Percentiles rank a stretch among this genome's conserved stretches.
These are phyloP conservation scores for Naganishia vaughanmartiniae DNA, from an alignment of 768 basidiomycete genomes.

Conservation along the genomic window DNA sequence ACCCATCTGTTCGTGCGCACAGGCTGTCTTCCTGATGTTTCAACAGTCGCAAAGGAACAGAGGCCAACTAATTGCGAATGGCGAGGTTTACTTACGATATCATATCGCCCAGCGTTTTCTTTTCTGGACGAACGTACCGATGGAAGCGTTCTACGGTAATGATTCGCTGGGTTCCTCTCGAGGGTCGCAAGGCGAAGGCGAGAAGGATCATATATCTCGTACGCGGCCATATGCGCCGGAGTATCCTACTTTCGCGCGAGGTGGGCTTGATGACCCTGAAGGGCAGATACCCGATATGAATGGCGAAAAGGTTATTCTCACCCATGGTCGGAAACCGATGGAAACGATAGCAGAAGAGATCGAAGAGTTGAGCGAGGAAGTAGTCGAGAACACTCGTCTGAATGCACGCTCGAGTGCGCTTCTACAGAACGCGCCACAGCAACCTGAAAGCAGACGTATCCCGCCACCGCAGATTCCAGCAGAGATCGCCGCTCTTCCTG, in stretches of 20 bases:
- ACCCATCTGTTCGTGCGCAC: no score
- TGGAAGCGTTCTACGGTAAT: constrained; percentile 4
- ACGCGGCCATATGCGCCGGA: neutral
- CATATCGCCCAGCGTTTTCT: constrained; percentile 19
- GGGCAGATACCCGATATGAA: constrained; percentile 3
- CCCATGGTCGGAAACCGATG: neutral
- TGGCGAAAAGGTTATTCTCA: neutral
- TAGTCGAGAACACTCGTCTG: constrained; percentile 11
- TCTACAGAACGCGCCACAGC: neutral
- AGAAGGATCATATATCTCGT: neutral
- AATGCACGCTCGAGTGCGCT: neutral
- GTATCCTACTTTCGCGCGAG: constrained; percentile 13
- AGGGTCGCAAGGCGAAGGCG: neutral
- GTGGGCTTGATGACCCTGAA: constrained; percentile 8
- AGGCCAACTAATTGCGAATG: constrained; percentile 3
- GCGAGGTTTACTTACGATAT: constrained; percentile 10
- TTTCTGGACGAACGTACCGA: constrained; percentile 12
- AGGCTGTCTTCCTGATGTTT: constrained; percentile 11
- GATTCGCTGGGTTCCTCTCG: neutral
- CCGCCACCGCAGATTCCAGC: constrained; percentile 8
- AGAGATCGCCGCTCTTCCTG: constrained; percentile 3
- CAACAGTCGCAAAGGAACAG: constrained; percentile 13
- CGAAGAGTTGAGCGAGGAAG: constrained; percentile 4
- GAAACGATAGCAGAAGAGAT: neutral
- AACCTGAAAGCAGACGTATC: no score